Conservation (phyloP, 257 asterid species). For the Przewalskia tangutica region DNA sequence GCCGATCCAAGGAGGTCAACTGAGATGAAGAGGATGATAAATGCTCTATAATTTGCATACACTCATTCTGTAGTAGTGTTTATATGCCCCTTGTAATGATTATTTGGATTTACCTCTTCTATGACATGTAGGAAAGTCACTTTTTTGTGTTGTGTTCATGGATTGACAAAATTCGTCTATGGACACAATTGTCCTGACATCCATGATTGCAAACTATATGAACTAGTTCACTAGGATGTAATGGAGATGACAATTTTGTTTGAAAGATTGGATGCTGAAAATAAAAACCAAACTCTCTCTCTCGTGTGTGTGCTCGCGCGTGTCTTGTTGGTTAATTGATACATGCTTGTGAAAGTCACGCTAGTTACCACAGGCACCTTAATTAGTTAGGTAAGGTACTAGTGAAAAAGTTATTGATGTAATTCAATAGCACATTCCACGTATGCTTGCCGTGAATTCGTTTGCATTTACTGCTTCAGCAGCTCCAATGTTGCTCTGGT, state of each 20-base stretch:
- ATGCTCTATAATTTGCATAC: conserved; percentile 30
- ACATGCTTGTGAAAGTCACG: background rate
- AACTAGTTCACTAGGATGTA: background rate
- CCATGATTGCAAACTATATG: background rate
- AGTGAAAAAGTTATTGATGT: background rate
- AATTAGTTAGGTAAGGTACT: background rate
- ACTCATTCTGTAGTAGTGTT: background rate
- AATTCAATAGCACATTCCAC: background rate
- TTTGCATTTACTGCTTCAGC: background rate
- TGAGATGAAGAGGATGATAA: conserved; percentile 92
- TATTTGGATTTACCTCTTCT: background rate
- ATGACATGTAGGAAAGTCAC: background rate
- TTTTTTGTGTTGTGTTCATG: background rate
- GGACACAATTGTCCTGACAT: background rate
- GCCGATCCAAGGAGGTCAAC: conserved; percentile 81
- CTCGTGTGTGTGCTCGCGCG: no score
- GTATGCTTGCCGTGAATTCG: background rate
- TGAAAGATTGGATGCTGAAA: background rate
- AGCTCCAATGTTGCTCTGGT: background rate
- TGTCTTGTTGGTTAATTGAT: background rate
- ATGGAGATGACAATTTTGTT: background rate
- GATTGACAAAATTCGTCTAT: background rate
- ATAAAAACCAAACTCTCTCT: background rate
- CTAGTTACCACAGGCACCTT: background rate
- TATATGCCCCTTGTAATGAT: background rate